Base-by-base conservation (phyloP, 2,329 filamentous ascomycete species). In the Atkinsonella hypoxylon region DNA sequence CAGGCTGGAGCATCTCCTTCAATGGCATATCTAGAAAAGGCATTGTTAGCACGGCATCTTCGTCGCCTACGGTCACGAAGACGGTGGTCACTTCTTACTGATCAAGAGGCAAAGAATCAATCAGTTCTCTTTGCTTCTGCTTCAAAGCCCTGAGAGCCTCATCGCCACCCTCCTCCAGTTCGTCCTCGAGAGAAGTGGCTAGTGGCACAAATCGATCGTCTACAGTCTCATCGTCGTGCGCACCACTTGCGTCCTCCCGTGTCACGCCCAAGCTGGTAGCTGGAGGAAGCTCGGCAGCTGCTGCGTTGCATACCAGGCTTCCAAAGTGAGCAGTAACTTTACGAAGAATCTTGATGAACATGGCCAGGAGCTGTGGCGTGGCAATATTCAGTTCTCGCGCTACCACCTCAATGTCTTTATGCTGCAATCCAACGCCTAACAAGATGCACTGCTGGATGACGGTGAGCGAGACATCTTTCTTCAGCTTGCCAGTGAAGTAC, bases 331-430 rank as follows among this genome's bases (percentile, higher is more conserved):
- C 75, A 2, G 86, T 86, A 39, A 95, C 78, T 71, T 97, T 97
- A 57, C 89, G 82, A 53, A 96, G 77, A 54, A 95, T 85, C 74
- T 98, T 98, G 66, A 95, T 88, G 67, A 98, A 97, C 85, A 97
- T 95, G 54, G 91, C 90, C 55, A 98, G 75, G 3, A 96, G 73
- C 70, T 97, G 93, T 43, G 82, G 84, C 2, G 81, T 77, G 1
- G 80, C 81, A 6, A 96, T 70, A 8, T 76, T 77, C 3, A 95
- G 69, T 62, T 98, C 93, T 55, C 83, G 81, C 54, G 90, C 85
- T 9, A 96, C 71, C 12, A 79, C 78, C 13, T 93, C 87, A 30
- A 98, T 73, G 39, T 86, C 83, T 71, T 97, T 97, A 57, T 87
- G 82, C 68, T 98, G 94, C 53, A 97, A 71, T 18, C 94, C 93